Evolutionary conservation across 768 basidiomycete species (phyloP).

Genomic region (Erythrobasidium yunnanense): DNA sequence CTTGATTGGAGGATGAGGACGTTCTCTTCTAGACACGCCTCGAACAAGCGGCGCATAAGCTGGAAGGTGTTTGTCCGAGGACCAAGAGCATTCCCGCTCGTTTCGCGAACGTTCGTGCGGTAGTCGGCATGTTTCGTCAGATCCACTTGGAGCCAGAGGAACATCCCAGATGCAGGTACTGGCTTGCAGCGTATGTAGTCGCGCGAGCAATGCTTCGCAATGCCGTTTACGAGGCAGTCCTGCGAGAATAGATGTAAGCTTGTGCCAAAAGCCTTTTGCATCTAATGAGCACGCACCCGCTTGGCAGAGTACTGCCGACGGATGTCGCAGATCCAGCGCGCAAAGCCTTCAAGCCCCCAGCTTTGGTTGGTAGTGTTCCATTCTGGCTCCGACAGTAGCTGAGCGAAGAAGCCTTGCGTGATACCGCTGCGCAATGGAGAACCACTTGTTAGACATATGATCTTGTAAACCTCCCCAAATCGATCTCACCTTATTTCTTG

Average conservation of each 20-base stretch:
- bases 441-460: background rate
- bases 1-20: constrained; percentile 22
- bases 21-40: constrained; percentile 9
- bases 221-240: background rate
- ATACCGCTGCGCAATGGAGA: constrained; percentile 47
- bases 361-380: constrained; percentile 39
- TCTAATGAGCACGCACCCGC: constrained; percentile 7
- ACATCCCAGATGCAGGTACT: background rate
- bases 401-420: constrained; percentile 54
- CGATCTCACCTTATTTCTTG: constrained; percentile 50
- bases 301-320: background rate
- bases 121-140: constrained; percentile 51
- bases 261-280: constrained; percentile 8
- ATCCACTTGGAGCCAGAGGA: constrained; percentile 54
- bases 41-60: constrained; percentile 17
- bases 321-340: constrained; percentile 64
- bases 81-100: constrained; percentile 3
- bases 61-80: constrained; percentile 16
- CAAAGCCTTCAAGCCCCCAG: constrained; percentile 62
- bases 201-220: background rate
- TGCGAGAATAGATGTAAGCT: background rate
- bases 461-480: background rate
- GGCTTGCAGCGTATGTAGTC: constrained; percentile 19
- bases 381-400: constrained; percentile 45
- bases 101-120: background rate